Conservation (phyloP, 805 yeast species). For the Metschnikowia vanudenii region DNA sequence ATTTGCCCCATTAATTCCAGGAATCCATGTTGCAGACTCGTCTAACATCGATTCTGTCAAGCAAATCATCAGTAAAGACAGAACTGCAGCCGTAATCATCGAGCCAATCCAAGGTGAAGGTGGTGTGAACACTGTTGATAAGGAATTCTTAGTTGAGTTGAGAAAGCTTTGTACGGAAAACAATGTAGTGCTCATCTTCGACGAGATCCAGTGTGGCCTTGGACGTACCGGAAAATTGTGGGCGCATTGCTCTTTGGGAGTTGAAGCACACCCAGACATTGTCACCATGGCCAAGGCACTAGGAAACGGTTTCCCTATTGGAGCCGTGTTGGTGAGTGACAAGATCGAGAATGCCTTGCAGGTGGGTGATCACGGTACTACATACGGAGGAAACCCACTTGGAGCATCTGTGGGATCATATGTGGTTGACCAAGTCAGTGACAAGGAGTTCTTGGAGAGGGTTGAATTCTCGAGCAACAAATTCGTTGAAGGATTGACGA, state of each 20-base stretch:
- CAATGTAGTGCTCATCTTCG: slow-evolving; percentile 79
- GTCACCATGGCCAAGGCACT: slow-evolving; percentile 93
- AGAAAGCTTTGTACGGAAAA: slow-evolving; percentile 64
- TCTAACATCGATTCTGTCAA: slow-evolving; percentile 61
- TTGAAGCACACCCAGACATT: slow-evolving; percentile 90
- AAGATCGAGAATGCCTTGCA: slow-evolving; percentile 66
- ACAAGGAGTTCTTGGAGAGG: slow-evolving; percentile 53
- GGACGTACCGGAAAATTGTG: slow-evolving; percentile 91
- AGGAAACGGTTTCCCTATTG: slow-evolving; percentile 96
- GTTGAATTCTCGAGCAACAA: slow-evolving; percentile 62
- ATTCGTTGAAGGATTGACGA: slow-evolving; percentile 50
- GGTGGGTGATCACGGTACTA: slow-evolving; percentile 97
- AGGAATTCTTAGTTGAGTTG: slow-evolving; percentile 63
- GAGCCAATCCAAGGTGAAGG: slow-evolving; percentile 99
- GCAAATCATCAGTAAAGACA: slow-evolving; percentile 49
- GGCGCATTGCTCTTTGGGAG: slow-evolving; percentile 81
- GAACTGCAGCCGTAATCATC: slow-evolving; percentile 86
- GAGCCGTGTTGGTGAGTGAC: slow-evolving; percentile 87
- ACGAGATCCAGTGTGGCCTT: slow-evolving; percentile 95
- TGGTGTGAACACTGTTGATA: slow-evolving; percentile 71
- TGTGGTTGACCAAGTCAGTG: slow-evolving; percentile 67
- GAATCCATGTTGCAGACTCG: slow-evolving; percentile 67
- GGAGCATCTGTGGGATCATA: slow-evolving; percentile 79
- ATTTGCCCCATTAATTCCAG: slow-evolving; percentile 89
- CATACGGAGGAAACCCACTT: slow-evolving; percentile 96